Percentiles rank a stretch among this genome's conserved stretches.
phyloP scores from a whole-genome alignment of 768 basidiomycete species.

The Rhodotorula paludigena region DNA sequence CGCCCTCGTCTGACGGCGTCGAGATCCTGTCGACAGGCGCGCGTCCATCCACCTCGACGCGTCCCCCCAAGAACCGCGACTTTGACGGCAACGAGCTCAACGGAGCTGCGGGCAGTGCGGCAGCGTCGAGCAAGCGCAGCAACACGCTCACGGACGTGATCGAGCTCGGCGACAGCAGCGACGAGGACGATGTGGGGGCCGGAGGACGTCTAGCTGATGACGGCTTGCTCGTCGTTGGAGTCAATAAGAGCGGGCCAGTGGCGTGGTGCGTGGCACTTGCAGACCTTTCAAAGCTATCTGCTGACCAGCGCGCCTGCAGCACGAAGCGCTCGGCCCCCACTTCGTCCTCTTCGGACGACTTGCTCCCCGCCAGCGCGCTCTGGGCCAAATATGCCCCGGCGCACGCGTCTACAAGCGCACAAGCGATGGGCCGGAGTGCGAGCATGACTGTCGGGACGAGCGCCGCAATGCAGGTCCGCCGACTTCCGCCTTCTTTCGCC shows the following conservation, averaged over 20 bases:
- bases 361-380: background rate
- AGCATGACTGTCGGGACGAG: constrained; percentile 5
- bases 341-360: constrained; percentile 13
- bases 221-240: background rate
- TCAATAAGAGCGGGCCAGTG: background rate
- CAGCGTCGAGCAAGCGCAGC: background rate
- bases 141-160: constrained; percentile 3
- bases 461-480: no score
- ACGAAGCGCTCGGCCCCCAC: background rate
- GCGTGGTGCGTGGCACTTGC: background rate
- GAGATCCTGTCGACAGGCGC: constrained; percentile 8
- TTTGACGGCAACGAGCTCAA: background rate
- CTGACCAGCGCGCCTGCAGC: background rate
- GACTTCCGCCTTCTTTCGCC: background rate
- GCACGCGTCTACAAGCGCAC: background rate
- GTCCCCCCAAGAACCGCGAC: background rate
- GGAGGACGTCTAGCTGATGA: constrained; percentile 10
- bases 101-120: background rate
- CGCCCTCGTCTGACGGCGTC: constrained; percentile 13
- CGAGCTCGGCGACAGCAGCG: constrained; percentile 14
- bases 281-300: background rate
- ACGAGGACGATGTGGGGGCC: background rate
- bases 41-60: background rate
- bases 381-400: background rate
- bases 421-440: background rate